Base-by-base conservation (phyloP, 2,329 filamentous ascomycete species). In the Colletotrichum horii region DNA sequence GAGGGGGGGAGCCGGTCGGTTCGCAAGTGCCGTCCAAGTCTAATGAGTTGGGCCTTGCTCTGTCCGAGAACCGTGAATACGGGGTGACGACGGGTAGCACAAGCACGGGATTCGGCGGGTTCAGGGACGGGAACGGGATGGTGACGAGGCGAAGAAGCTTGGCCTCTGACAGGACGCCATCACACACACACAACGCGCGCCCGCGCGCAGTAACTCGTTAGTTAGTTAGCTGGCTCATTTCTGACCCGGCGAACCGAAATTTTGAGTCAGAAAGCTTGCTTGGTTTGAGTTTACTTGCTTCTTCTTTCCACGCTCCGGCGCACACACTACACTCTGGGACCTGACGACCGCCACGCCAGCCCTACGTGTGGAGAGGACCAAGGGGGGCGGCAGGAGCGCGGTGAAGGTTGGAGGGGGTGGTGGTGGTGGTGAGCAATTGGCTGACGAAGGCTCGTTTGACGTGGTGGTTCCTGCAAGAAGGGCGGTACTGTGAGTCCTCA, bases 201-300 rank as follows among this genome's bases (percentile, higher is more conserved):
- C n/a, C 43, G 43, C 30, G 43, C 43, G 60, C 34, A 24, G 24
- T 30, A 26, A 8, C 32, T 26, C 32, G 16, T 24, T 28, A 22
- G 48, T 22, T 24, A 12, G 30, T 19, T 22, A 24, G 16, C 56
- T 60, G 28, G 58, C 30, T 24, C 24, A 36, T 22, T 34, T 36
- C 16, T 24, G 8, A 14, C 43, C 66, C 66, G 55, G 28, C 19
- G 58, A 62, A 60, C 70, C 64, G 64, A 52, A 52, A 65, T 36
- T 36, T 61, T 65, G 62, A 76, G 55, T 77, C 55, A 75, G 66
- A 76, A 68, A 71, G 72, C 64, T 62, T 72, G 71, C 52, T 75
- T 66, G 70, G 67, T n/a, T 70, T 76, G 71, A 66, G 66, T 77
- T 72, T 67, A 52, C 60, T 65, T 76, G 75, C 70, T 77, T 64